phyloP scores from a whole-genome alignment of 176 grass and related monocot genomes.

The Sorghum bicolor region Sorghum_bicolor_NCBIv3 NC_012872.2:26654001-26654500 shows the following conservation, averaged over 20 bases:
- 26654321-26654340: too few species aligned
- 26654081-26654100: background rate
- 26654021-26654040: fast-evolving
- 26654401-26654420: too few species aligned
- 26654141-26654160: background rate
- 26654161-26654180: background rate
- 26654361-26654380: too few species aligned
- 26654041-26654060: background rate
- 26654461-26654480: too few species aligned
- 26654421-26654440: too few species aligned
- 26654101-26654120: too few species aligned
- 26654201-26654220: background rate
- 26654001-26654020: fast-evolving
- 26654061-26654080: background rate
- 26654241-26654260: fast-evolving
- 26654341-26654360: too few species aligned
- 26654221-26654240: background rate
- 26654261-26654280: background rate
- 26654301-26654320: too few species aligned
- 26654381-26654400: too few species aligned
- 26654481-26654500: too few species aligned
- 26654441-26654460: too few species aligned
- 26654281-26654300: background rate
- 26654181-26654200: background rate
- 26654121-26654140: fast-evolving